Conservation (phyloP, 805 yeast genomes). For the Pichia occidentalis region DNA sequence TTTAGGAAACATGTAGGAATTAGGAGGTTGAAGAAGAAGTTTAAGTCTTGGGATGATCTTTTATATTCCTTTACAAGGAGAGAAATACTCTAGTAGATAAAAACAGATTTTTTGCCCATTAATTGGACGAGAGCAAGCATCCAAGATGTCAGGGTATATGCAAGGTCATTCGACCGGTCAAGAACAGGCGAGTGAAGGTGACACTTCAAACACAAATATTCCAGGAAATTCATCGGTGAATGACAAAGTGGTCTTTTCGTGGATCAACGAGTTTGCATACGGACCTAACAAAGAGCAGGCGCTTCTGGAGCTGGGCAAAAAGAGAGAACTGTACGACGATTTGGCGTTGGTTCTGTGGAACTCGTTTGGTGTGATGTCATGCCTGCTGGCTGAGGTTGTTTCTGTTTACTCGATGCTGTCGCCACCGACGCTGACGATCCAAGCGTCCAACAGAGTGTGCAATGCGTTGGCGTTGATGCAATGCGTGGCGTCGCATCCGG, state of each 20-base stretch:
- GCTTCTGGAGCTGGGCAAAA: conserved; percentile 82
- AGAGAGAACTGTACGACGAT: conserved; percentile 91
- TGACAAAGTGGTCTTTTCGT: conserved; percentile 78
- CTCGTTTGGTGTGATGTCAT: conserved; percentile 94
- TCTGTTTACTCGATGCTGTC: conserved; percentile 83
- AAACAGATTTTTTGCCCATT: too few species aligned
- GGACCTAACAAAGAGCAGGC: conserved; percentile 94
- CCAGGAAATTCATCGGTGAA: conserved; percentile 41
- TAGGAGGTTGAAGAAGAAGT: too few species aligned
- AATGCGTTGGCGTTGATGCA: conserved; percentile 91
- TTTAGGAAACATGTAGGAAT: too few species aligned
- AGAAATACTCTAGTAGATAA: too few species aligned
- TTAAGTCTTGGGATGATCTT: too few species aligned
- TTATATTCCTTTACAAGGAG: too few species aligned
- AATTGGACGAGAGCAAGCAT: too few species aligned
- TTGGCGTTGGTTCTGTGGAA: conserved; percentile 91
- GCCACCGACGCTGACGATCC: conserved; percentile 79
- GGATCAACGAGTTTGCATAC: conserved; percentile 85
- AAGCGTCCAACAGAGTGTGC: conserved; percentile 89
- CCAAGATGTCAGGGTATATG: too few species aligned
- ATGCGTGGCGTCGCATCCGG: conserved; percentile 94
- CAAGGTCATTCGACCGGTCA: neutral
- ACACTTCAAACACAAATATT: too few species aligned
- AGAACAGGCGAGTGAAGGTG: too few species aligned
- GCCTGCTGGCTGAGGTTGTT: conserved; percentile 80